Base-by-base conservation (phyloP, 176 grass and related monocot genomes). In the Metroxylon sagu region DNA sequence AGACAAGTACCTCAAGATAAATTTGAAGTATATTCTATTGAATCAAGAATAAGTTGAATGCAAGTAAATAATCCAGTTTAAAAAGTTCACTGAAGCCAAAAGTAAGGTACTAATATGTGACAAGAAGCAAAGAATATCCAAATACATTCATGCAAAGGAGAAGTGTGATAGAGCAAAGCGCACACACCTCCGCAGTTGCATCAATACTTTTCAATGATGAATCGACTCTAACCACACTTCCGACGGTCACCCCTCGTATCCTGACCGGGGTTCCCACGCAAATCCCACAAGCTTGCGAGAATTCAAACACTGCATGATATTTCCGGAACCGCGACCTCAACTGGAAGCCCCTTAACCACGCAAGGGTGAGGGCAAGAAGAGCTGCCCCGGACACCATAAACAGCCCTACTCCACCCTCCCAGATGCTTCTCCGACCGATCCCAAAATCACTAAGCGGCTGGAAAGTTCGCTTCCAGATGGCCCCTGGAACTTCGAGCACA, bases 401-500 rank as follows among this genome's bases (percentile, higher is more conserved):
- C 65, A 98, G 72, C 62, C 93, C 93, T 25, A 98, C 84, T 21
- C 93, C 93, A 58, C 93, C 93, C 74, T 98, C 93, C 93, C 87
- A 98, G 60, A 98, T 82, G 70, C 87, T 92, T 70, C 73, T 74
- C 19, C 52, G 71, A 51, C 93, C 93, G 52, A 98, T 92, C 16
- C 87, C 93, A 50, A 78, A 92, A 57, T 98, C 93, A 5, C 93
- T 78, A 0, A 98, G 79, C 7, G 87, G 93, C 49, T 89, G 84
- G 30, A 98, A 57, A 26, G 93, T 98, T 71, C 73, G 81, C 56
- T 59, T 73, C 84, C 87, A 87, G 18, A 98, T 29, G 19, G 78
- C 29, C 19, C 60, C 71, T 21, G 83, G 83, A 25, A 57, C 65
- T 8, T 86, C 74, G 16, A 71, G 3, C 29, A 85, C 66, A 5